Base-by-base conservation (phyloP, 139 green algal species). In the Mesotaenium endlicherianum region DNA sequence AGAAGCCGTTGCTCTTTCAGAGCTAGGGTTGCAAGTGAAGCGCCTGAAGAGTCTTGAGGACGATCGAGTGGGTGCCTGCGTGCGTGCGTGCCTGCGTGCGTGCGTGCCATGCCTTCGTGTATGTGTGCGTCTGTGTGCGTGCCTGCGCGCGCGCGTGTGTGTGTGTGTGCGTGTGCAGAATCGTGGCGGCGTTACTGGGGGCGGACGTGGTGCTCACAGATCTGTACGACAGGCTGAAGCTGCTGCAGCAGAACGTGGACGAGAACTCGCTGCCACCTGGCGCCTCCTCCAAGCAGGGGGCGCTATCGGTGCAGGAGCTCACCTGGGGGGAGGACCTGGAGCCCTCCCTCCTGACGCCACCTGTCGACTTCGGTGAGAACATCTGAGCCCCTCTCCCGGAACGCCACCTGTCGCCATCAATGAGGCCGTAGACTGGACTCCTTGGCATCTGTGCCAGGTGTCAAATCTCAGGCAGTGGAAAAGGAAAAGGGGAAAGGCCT, bases 171-270 rank as follows among this genome's bases (percentile, higher is more conserved):
- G 53, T 3, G 53, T n/a, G 30, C 74, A 78, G 70, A 78, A 40
- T 70, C 11, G 39, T 79, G 47, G 77, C 38, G 58, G 77, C 77
- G 1, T 39, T 84, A 17, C 58, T 84, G 59, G 77, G 77, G 34
- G 49, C 60, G 14, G 59, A 59, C 49, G 77, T 84, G 45, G 14
- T 81, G n/a, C 70, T 84, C 20, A 84, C 77, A 44, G 77, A 84
- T 55, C 17, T 58, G 38, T 79, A 39, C 20, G 77, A 78, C 77
- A 34, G 59, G n/a, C 36, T 84, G 36, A 31, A 34, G n/a, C 77
- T 84, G 36, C 58, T 84, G 14, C 58, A 79, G 31, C 44, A 80
- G 2, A 84, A 84, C 58, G 58, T 84, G 36, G 26, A 50, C 14
- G 26, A 64, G 17, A 84, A 78, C 70, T 36, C 38, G n/a, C 41